These are phyloP conservation scores for Globisporangium emineosum DNA, from an alignment of 352 stramenopile species.

Conservation along the genomic window DNA sequence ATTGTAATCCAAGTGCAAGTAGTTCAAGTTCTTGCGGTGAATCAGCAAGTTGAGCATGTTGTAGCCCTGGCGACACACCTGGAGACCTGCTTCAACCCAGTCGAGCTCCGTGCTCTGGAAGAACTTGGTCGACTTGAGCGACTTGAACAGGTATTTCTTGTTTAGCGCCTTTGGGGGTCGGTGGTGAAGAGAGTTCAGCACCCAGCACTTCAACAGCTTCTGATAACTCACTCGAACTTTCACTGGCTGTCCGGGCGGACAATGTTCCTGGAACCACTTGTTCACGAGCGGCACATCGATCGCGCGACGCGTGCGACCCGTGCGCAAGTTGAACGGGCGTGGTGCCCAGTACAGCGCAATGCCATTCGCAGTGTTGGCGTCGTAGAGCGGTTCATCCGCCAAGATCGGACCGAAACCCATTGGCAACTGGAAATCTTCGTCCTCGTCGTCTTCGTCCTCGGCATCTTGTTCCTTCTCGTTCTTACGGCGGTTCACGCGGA, in stretches of 20 bases:
- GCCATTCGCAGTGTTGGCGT: conserved; percentile 93
- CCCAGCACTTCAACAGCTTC: conserved; percentile 99
- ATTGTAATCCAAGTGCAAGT: conserved; percentile 99
- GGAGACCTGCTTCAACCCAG: conserved; percentile 98
- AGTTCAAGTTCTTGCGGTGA: conserved; percentile 99
- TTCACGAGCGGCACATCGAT: conserved; percentile 99
- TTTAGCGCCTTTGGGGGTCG: conserved; percentile 92
- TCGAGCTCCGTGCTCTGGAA: conserved; percentile 99
- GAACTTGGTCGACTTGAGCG: conserved; percentile 99
- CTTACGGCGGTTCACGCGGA: conserved; percentile 65
- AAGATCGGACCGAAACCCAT: conserved; percentile 91
- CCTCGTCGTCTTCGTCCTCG: conserved; percentile 74
- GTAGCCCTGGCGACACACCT: conserved; percentile 98
- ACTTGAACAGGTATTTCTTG: conserved; percentile 99
- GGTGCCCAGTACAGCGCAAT: conserved; percentile 98
- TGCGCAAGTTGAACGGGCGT: conserved; percentile 97
- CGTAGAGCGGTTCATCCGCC: conserved; percentile 92
- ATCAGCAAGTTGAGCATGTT: conserved; percentile 99
- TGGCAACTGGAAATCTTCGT: conserved; percentile 89
- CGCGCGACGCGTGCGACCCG: conserved; percentile 92
- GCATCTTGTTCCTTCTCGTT: conserved; percentile 46
- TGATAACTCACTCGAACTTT: conserved; percentile 99
- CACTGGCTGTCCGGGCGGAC: conserved; percentile 96
- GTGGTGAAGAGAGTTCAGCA: conserved; percentile 97
- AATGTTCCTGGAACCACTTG: conserved; percentile 99